These are phyloP conservation scores for Thielaviopsis musarum DNA, from an alignment of 2,329 filamentous ascomycete genomes.

Conservation along the genomic window DNA sequence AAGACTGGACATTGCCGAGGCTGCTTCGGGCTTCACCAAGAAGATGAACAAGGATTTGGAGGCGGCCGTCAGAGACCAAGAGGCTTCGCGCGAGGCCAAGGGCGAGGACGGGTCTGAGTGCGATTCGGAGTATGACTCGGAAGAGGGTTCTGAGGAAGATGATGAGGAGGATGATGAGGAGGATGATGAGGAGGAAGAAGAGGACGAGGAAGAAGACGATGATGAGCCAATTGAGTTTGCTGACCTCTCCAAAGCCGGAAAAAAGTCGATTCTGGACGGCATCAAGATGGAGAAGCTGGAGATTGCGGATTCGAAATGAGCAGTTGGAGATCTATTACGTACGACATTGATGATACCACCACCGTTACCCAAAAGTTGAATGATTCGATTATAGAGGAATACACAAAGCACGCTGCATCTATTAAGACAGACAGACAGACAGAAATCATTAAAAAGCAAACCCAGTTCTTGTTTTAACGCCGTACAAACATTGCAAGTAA, in stretches of 20 bases:
- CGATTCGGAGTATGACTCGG: slow-evolving; percentile 16
- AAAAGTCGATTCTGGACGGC: slow-evolving; percentile 10
- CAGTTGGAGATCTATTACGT: slow-evolving; percentile 3
- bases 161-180: too few species aligned
- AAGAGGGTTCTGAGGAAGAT: slow-evolving; percentile 17
- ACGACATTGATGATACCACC: slow-evolving; percentile 15
- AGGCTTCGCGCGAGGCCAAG: slow-evolving; percentile 26
- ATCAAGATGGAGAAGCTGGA: slow-evolving; percentile 16
- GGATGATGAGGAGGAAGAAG: slow-evolving; percentile 16
- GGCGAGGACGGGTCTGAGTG: slow-evolving; percentile 21
- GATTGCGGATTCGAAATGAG: slow-evolving; percentile 11
- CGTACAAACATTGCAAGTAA: too few species aligned
- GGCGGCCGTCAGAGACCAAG: slow-evolving; percentile 69
- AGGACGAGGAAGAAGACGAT: slow-evolving; percentile 16
- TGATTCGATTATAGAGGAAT: slow-evolving; percentile 5
- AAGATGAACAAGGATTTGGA: slow-evolving; percentile 95
- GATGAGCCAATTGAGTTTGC: slow-evolving; percentile 11
- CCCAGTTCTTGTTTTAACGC: neutral
- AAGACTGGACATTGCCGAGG: slow-evolving; percentile 71
- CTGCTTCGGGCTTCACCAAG: slow-evolving; percentile 87
- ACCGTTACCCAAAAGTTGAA: slow-evolving; percentile 6
- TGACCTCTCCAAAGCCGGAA: neutral
- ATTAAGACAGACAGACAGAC: slow-evolving; percentile 13
- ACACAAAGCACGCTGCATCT: slow-evolving; percentile 14
- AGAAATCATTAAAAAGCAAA: neutral